Conservation (phyloP, 805 yeast species). For the Candida namnaoensis region DNA sequence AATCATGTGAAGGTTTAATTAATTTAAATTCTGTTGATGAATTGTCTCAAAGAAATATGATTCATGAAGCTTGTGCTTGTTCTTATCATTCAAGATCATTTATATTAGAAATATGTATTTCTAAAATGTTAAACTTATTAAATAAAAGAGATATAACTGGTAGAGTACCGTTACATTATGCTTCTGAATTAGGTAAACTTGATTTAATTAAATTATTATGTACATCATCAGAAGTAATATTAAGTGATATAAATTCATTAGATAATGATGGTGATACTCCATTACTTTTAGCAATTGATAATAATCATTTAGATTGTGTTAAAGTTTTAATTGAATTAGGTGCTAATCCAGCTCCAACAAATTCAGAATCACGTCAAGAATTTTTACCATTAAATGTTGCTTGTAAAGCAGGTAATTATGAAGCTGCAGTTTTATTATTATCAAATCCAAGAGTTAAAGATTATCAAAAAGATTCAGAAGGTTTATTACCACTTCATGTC, state of each 20-base stretch:
- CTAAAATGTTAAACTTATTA: conserved; percentile 17
- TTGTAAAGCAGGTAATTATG: conserved; percentile 73
- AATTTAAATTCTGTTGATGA: conserved; percentile 64
- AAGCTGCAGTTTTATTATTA: conserved; percentile 46
- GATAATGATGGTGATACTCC: conserved; percentile 82
- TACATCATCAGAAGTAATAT: conserved; percentile 15
- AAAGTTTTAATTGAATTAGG: conserved; percentile 38
- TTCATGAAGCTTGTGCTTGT: conserved; percentile 53
- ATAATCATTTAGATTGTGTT: conserved; percentile 49
- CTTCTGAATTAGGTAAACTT: conserved; percentile 50
- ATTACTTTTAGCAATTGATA: conserved; percentile 66
- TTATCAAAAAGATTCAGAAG: conserved; percentile 69
- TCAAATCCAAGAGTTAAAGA: conserved; percentile 23
- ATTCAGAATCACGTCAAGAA: conserved; percentile 45
- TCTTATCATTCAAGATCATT: conserved; percentile 12
- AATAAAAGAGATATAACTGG: conserved; percentile 57
- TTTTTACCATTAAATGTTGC: conserved; percentile 80
- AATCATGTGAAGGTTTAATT: conserved; percentile 31
- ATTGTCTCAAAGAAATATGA: conserved; percentile 58
- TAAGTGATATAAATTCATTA: conserved; percentile 28
- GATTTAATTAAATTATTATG: conserved; percentile 32
- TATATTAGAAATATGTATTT: conserved; percentile 13
- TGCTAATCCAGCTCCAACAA: conserved; percentile 37
- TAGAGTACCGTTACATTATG: conserved; percentile 81
- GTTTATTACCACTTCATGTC: conserved; percentile 80